Percentiles rank a stretch among this genome's conserved stretches.
Conservation (phyloP, 306 rosid species). For the Oxytropis ochrocephala region DNA sequence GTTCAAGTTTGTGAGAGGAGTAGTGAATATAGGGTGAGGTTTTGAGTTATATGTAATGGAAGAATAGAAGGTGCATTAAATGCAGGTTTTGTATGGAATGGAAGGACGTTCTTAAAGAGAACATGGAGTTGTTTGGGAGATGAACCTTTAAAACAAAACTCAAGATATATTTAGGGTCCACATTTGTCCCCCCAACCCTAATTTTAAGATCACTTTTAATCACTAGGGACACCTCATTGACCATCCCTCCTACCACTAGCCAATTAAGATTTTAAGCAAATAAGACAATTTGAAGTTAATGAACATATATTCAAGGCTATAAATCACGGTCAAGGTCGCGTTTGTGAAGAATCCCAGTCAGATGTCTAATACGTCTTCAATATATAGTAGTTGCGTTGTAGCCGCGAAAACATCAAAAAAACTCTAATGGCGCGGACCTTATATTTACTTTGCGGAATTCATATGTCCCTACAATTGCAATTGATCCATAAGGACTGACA, state of each 20-base stretch:
- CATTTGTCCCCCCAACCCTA: constrained; percentile 43
- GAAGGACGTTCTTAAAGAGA: constrained; percentile 59
- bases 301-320: neutral
- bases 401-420: no score
- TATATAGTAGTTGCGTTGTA: no score
- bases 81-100: constrained; percentile 42
- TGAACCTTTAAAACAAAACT: constrained; percentile 47
- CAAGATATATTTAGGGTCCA: constrained; percentile 59
- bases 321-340: no score
- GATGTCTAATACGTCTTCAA: no score
- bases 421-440: no score
- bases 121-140: constrained; percentile 81
- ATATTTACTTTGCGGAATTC: neutral
- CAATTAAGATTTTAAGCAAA: neutral
- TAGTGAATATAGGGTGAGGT: neutral
- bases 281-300: neutral
- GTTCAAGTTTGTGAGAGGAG: neutral
- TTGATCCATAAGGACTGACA: neutral
- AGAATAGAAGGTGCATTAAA: constrained; percentile 43
- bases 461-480: neutral
- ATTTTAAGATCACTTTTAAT: constrained; percentile 6
- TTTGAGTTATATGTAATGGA: constrained; percentile 29
- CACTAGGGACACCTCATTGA: neutral
- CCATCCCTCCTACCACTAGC: neutral
- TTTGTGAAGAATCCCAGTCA: no score